phyloP scores from a whole-genome alignment of 2,329 filamentous ascomycete genomes.

The Chrysosphaeria jannelii region DNA sequence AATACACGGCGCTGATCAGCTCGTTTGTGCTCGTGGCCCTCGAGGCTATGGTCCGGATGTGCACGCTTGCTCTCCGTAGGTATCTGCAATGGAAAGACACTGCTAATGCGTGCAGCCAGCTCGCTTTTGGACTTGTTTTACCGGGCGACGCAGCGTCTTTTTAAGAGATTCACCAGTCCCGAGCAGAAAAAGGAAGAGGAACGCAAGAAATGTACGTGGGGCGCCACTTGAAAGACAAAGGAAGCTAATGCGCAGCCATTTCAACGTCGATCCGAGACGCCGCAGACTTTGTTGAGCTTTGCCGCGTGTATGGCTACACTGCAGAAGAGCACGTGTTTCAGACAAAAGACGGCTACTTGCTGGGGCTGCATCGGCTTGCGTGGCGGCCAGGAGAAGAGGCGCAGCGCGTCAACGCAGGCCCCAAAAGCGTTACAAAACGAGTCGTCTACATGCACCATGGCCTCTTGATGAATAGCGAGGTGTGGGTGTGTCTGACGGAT shows the following conservation, averaged over 20 bases:
- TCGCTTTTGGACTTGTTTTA: slow-evolving; percentile 65
- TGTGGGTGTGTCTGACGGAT: slow-evolving; percentile 85
- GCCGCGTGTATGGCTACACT: slow-evolving; percentile 66
- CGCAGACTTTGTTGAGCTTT: slow-evolving; percentile 82
- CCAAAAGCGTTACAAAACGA: slow-evolving; percentile 40
- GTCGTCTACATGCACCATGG: slow-evolving; percentile 90
- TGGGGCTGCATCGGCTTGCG: slow-evolving; percentile 66
- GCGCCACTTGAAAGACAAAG: slow-evolving; percentile 15
- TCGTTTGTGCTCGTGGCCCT: slow-evolving; percentile 61
- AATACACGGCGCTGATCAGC: slow-evolving; percentile 63
- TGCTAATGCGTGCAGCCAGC: slow-evolving; percentile 27
- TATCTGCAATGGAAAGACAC: slow-evolving; percentile 3
- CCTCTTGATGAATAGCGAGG: slow-evolving; percentile 93
- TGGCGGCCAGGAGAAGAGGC: slow-evolving; percentile 60
- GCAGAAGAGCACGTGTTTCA: slow-evolving; percentile 92
- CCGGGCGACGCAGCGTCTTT: slow-evolving; percentile 47
- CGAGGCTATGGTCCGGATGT: slow-evolving; percentile 54
- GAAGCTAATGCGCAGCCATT: slow-evolving; percentile 20
- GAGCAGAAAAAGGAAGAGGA: slow-evolving; percentile 36
- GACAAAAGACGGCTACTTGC: slow-evolving; percentile 74
- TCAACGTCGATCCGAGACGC: slow-evolving; percentile 59
- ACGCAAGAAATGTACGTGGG: slow-evolving; percentile 27
- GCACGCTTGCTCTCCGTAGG: slow-evolving; percentile 69
- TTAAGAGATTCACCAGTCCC: slow-evolving; percentile 47
- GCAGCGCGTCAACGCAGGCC: slow-evolving; percentile 43